A percentile compares a stretch with the other conserved stretches of the same genome.
phyloP scores from a whole-genome alignment of 2,329 filamentous ascomycete genomes.

The Alternaria infectoria region DNA sequence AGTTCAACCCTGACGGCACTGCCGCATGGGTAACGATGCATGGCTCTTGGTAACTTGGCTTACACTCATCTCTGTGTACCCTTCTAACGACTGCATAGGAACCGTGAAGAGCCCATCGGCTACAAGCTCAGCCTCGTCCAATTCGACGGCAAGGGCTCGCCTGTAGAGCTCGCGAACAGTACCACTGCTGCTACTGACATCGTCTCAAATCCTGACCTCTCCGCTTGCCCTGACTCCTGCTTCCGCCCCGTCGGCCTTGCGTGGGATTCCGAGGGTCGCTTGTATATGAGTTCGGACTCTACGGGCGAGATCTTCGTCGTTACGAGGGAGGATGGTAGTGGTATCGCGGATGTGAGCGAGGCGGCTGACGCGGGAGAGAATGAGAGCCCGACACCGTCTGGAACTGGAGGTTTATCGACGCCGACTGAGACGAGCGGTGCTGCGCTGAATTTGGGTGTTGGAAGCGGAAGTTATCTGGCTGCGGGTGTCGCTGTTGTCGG shows the following conservation, averaged over 20 bases:
- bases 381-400: conserved; percentile 15
- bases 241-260: conserved; percentile 69
- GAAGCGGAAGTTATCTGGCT: conserved; percentile 12
- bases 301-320: conserved; percentile 71
- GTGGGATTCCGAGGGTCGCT: conserved; percentile 57
- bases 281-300: conserved; percentile 68
- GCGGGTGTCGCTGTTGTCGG: conserved; percentile 8
- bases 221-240: conserved; percentile 62
- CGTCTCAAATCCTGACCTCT: conserved; percentile 61
- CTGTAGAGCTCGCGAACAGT: conserved; percentile 54
- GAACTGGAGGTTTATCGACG: conserved; percentile 10
- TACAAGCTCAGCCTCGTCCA: conserved; percentile 58
- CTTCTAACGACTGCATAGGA: conserved; percentile 37
- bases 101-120: conserved; percentile 56
- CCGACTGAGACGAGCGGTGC: conserved; percentile 6
- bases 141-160: conserved; percentile 55
- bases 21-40: conserved; percentile 73
- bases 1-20: conserved; percentile 65
- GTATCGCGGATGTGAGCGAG: conserved; percentile 31
- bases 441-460: background rate
- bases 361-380: conserved; percentile 19
- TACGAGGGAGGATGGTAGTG: conserved; percentile 38
- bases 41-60: conserved; percentile 65
- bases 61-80: background rate
- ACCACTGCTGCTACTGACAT: conserved; percentile 59